Evolutionary conservation across 2,329 filamentous ascomycete species (phyloP), one percentile per base, ranked within the genome.

Genomic region (Penicillium hordei): DNA sequence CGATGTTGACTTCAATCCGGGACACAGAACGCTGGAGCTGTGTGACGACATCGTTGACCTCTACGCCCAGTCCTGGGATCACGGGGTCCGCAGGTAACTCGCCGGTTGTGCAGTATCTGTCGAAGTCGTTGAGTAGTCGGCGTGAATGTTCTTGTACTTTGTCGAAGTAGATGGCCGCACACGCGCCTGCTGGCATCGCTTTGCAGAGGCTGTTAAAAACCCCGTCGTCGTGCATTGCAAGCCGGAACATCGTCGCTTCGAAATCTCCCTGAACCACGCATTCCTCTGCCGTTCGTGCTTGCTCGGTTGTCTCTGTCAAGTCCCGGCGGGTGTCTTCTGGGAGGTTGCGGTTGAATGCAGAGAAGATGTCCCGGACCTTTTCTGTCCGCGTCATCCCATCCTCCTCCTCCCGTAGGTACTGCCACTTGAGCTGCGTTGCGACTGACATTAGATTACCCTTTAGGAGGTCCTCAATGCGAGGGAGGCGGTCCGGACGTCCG

Each of bases 181-280:
- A 76, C 1, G 73, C 73, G 0, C 73, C 73, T 3, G 73, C 61
- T 0, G 76, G 73, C 69, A 80, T 77, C 3, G 74, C 72, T 52
- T 75, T 76, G 59, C 74, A 75, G 19, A 81, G 69, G 48, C 73
- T 73, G 19, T 66, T 64, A 60, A 73, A 80, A 27, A 78, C 70
- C n/a, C 68, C 68, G 40, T 77, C 72, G 54, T 80, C 77, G 59
- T 78, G 74, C 15, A 78, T 71, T 5, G 77, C 77, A 5, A 79
- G 73, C 25, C 76, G 71, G 62, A 80, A 78, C 58, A 79, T 70
- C 2, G 78, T 81, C 17, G 75, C 76, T 52, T 75, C 73, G 13
- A 80, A 71, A 57, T 79, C 77, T 2, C 74, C 75, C 56, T 76
- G 76, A 17, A 79, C 74, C 17, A 78, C 75, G 59, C 77, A 78